Evolutionary conservation across 2,329 filamentous ascomycete species (phyloP).

Genomic region (Hypoxylon rubiginosum): DNA sequence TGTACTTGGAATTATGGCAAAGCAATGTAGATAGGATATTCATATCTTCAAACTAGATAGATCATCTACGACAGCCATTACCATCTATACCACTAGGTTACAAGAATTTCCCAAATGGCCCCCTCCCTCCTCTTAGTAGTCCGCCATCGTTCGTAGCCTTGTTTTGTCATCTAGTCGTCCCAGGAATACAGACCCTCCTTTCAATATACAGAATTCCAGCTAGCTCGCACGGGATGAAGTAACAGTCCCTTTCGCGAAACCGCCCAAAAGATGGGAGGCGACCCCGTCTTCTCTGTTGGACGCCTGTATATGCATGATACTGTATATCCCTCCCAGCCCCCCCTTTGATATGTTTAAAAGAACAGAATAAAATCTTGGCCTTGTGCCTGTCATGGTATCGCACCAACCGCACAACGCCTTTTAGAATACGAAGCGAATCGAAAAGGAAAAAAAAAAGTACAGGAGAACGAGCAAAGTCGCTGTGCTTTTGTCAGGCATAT

Average conservation of each 20-base stretch:
- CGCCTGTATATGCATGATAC: constrained; percentile 48
- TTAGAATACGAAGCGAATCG: constrained; percentile 26
- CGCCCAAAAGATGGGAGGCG: constrained; percentile 35
- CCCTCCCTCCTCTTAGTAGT: constrained; percentile 1
- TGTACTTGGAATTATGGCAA: neutral
- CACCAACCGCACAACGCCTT: constrained; percentile 40
- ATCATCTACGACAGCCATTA: constrained; percentile 33
- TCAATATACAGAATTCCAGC: constrained; percentile 30
- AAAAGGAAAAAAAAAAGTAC: constrained; percentile 25
- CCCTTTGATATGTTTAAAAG: constrained; percentile 38
- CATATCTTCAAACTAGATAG: constrained; percentile 28
- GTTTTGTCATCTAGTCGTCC: constrained; percentile 36
- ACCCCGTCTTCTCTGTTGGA: constrained; percentile 46
- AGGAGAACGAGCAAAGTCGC: constrained; percentile 24
- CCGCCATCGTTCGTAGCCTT: constrained; percentile 18
- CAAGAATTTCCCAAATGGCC: constrained; percentile 2
- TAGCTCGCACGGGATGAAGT: constrained; percentile 23
- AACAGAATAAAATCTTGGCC: constrained; percentile 36
- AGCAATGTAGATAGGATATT: constrained; percentile 15
- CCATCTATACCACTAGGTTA: constrained; percentile 19
- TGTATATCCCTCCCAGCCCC: constrained; percentile 41
- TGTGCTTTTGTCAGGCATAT: constrained; percentile 22
- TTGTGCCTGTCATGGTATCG: constrained; percentile 39
- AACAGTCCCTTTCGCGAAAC: constrained; percentile 23
- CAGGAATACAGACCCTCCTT: constrained; percentile 19